phyloP scores from a whole-genome alignment of 2,329 filamentous ascomycete genomes.

The Aureobasidium zeae region DNA sequence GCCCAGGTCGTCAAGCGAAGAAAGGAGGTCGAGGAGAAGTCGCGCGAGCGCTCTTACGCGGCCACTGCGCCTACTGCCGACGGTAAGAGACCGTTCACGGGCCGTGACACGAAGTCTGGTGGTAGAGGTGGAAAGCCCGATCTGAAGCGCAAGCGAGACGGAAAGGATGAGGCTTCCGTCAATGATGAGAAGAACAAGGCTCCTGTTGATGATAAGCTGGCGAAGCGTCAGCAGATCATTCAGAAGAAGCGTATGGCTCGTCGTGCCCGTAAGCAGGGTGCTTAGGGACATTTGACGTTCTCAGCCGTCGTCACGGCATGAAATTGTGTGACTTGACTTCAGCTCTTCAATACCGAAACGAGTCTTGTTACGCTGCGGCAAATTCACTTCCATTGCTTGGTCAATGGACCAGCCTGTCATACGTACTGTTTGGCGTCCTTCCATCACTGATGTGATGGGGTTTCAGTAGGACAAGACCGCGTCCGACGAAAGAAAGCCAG shows the following conservation, averaged over 20 bases:
- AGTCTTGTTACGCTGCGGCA: background rate
- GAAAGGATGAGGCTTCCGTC: conserved; percentile 20
- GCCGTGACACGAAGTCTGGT: conserved; percentile 8
- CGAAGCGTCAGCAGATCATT: conserved; percentile 67
- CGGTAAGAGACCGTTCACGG: background rate
- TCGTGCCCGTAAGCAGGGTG: conserved; percentile 35
- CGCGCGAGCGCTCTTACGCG: conserved; percentile 29
- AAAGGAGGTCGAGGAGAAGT: conserved; percentile 52
- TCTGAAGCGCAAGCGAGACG: conserved; percentile 34
- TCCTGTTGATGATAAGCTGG: conserved; percentile 43
- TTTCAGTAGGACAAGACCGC: background rate
- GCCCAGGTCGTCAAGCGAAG: conserved; percentile 85
- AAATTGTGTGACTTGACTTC: background rate
- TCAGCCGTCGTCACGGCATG: conserved; percentile 9
- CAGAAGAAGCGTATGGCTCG: conserved; percentile 73
- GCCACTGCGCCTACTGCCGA: conserved; percentile 12
- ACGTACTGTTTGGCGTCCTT: background rate
- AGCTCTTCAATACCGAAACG: background rate
- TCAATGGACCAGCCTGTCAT: background rate
- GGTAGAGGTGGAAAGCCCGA: conserved; percentile 22
- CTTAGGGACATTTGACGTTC: conserved; percentile 3
- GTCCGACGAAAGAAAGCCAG: background rate
- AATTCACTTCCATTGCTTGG: background rate
- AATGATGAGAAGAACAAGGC: conserved; percentile 23
- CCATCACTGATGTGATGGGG: background rate